These are phyloP conservation scores for Pseudogymnoascus sp. DNA, from an alignment of 2,329 filamentous ascomycete genomes.

Conservation along the genomic window DNA sequence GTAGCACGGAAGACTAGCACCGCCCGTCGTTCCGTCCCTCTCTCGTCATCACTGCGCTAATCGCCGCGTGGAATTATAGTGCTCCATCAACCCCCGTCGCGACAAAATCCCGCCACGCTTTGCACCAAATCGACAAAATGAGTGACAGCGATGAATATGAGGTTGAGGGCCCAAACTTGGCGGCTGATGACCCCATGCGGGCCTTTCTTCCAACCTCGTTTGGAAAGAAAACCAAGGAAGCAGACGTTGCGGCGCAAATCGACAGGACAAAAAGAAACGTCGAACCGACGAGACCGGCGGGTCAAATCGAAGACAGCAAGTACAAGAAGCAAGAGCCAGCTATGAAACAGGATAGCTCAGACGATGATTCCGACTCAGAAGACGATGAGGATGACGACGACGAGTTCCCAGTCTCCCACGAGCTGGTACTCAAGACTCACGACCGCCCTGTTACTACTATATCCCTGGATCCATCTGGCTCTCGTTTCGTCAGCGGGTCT, in stretches of 20 bases:
- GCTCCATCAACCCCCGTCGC: neutral
- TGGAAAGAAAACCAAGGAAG: slow-evolving; percentile 67
- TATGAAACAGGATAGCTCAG: slow-evolving; percentile 31
- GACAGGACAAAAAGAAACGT: slow-evolving; percentile 61
- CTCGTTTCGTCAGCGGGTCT: slow-evolving; percentile 79
- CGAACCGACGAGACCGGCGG: slow-evolving; percentile 21
- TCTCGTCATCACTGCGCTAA: slow-evolving; percentile 3
- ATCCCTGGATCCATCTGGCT: slow-evolving; percentile 76
- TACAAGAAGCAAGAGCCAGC: slow-evolving; percentile 21
- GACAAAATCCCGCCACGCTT: neutral
- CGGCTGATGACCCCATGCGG: slow-evolving; percentile 60
- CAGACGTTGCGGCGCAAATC: slow-evolving; percentile 72
- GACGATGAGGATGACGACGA: slow-evolving; percentile 61
- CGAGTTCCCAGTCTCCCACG: slow-evolving; percentile 86
- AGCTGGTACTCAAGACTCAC: slow-evolving; percentile 87
- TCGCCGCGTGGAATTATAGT: slow-evolving; percentile 8
- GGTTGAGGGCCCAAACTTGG: slow-evolving; percentile 45
- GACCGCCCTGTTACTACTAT: slow-evolving; percentile 77
- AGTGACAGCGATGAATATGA: slow-evolving; percentile 52
- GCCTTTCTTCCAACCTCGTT: slow-evolving; percentile 75
- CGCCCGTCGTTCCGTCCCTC: neutral
- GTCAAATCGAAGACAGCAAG: slow-evolving; percentile 24
- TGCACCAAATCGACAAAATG: slow-evolving; percentile 32
- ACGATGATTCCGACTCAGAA: slow-evolving; percentile 35
- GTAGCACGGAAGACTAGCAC: neutral